A percentile compares a stretch with the other conserved stretches of the same genome.
Evolutionary conservation across 352 stramenopile species (phyloP).

Genomic region (Phytopythium ostracodes): DNA sequence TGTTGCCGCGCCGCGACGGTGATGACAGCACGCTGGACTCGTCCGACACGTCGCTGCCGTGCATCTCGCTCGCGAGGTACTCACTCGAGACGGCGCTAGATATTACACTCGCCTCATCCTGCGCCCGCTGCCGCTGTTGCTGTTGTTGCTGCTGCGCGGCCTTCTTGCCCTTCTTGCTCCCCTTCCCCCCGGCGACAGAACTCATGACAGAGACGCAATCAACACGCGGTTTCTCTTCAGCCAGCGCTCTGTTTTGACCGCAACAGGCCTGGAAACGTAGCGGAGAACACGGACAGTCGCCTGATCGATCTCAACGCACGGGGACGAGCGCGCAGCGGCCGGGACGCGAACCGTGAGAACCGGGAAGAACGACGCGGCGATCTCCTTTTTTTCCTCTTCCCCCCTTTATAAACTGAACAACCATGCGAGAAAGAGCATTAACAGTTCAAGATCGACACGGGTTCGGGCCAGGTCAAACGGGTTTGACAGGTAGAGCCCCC

Average conservation of each 20-base stretch:
- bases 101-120: conserved; percentile 2
- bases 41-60: conserved; percentile 41
- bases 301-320: neutral
- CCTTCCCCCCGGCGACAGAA: neutral
- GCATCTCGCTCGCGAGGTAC: neutral
- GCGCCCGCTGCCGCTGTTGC: neutral
- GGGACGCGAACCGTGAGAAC: neutral
- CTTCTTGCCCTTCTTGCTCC: conserved; percentile 5
- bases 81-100: conserved; percentile 6
- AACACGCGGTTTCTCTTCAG: neutral
- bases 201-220: neutral
- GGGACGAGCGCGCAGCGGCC: neutral
- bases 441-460: neutral
- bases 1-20: conserved; percentile 30
- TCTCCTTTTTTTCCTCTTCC: too few species aligned
- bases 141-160: neutral
- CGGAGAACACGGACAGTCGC: neutral
- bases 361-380: neutral
- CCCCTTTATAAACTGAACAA: too few species aligned
- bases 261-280: neutral
- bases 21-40: conserved; percentile 54
- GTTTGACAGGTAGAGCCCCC: too few species aligned
- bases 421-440: neutral
- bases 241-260: neutral
- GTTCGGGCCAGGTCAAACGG: too few species aligned